Evolutionary conservation across 106 monocot species (phyloP).

Genomic region (Acorus gramineus): DNA sequence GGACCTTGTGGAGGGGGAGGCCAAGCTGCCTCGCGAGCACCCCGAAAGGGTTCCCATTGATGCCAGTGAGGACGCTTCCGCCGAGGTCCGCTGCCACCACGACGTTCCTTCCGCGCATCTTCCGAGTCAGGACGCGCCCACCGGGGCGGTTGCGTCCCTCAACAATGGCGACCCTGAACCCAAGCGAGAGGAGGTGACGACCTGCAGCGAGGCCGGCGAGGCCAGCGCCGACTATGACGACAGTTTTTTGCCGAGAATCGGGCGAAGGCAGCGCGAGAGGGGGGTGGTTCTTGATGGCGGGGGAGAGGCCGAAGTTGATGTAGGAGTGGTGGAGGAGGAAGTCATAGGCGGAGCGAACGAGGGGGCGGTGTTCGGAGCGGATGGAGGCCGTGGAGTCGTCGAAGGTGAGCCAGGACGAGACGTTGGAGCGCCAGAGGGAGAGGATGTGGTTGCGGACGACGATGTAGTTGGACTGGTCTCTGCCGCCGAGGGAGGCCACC

Average conservation of each 20-base stretch:
- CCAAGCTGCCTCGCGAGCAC: slow-evolving; percentile 83
- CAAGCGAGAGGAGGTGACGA: slow-evolving; percentile 56
- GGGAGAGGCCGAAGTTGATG: slow-evolving; percentile 76
- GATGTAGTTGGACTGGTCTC: slow-evolving; percentile 70
- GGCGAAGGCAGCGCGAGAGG: slow-evolving; percentile 5
- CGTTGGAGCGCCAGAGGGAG: slow-evolving; percentile 68
- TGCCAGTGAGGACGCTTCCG: slow-evolving; percentile 90
- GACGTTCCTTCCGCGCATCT: slow-evolving; percentile 31
- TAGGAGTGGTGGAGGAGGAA: slow-evolving; percentile 66
- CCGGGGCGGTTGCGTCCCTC: slow-evolving; percentile 84
- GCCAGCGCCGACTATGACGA: slow-evolving; percentile 71
- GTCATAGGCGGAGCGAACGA: slow-evolving; percentile 43
- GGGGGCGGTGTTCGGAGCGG: slow-evolving; percentile 55
- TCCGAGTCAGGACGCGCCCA: slow-evolving; percentile 71
- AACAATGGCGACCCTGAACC: slow-evolving; percentile 63
- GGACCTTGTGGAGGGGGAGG: slow-evolving; percentile 84
- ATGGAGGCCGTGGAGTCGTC: slow-evolving; percentile 62
- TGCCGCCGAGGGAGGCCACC: slow-evolving; percentile 37
- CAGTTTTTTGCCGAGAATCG: slow-evolving; percentile 12
- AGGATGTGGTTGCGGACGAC: slow-evolving; percentile 89
- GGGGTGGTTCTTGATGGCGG: slow-evolving; percentile 22
- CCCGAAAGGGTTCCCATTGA: slow-evolving; percentile 87
- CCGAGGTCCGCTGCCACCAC: slow-evolving; percentile 81
- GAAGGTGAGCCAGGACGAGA: slow-evolving; percentile 39
- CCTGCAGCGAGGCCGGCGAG: slow-evolving; percentile 78